These are phyloP conservation scores for Venturia nashicola DNA, from an alignment of 2,329 filamentous ascomycete species.

Conservation along the genomic window DNA sequence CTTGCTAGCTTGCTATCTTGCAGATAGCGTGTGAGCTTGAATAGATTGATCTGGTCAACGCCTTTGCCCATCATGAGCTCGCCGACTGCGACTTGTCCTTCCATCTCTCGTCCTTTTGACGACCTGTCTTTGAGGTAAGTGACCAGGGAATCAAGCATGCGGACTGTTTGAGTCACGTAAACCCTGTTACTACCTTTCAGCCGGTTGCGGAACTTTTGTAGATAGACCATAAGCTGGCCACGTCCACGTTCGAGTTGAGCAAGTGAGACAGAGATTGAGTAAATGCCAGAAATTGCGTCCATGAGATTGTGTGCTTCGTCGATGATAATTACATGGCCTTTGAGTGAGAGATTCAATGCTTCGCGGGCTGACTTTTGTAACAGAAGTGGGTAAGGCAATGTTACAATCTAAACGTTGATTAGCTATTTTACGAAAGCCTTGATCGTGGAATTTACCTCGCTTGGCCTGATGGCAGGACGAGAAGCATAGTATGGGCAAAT, in stretches of 20 bases:
- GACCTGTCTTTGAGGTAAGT: conserved; percentile 50
- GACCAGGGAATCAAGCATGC: conserved; percentile 68
- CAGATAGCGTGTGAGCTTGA: conserved; percentile 76
- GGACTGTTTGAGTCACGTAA: conserved; percentile 77
- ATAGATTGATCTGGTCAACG: conserved; percentile 89
- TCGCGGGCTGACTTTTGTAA: conserved; percentile 80
- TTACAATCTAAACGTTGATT: conserved; percentile 51
- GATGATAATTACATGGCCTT: conserved; percentile 83
- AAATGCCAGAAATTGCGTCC: conserved; percentile 80
- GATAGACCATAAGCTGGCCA: conserved; percentile 66
- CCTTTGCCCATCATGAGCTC: conserved; percentile 71
- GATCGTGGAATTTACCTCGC: conserved; percentile 43
- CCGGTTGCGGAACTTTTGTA: conserved; percentile 76
- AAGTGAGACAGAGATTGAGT: conserved; percentile 66
- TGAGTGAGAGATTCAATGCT: conserved; percentile 73
- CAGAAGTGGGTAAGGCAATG: conserved; percentile 81
- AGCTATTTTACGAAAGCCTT: background rate
- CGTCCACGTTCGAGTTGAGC: conserved; percentile 61
- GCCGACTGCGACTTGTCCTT: conserved; percentile 59
- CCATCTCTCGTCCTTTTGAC: conserved; percentile 28
- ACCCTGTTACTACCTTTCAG: conserved; percentile 84
- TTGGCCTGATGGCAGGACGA: conserved; percentile 64
- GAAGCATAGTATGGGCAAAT: conserved; percentile 98
- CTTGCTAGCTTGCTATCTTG: conserved; percentile 85
- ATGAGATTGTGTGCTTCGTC: conserved; percentile 98